Percentiles rank a stretch among this genome's conserved stretches.
phyloP scores from a whole-genome alignment of 1,284 basidiomycete genomes.

The Fomitopsis schrenkii region DNA sequence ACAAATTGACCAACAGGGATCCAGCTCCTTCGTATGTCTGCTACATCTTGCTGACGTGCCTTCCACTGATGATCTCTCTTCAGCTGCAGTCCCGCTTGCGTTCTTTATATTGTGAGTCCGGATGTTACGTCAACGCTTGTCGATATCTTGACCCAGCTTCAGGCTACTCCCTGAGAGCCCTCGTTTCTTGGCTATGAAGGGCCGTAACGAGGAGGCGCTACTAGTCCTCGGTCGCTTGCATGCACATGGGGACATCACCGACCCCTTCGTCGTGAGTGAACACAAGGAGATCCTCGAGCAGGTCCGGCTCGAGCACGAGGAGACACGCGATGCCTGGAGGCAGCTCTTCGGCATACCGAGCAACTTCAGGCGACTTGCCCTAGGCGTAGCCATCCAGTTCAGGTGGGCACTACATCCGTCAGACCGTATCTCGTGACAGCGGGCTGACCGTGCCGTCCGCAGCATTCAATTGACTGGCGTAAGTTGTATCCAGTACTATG shows the following conservation, averaged over 20 bases:
- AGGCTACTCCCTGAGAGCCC: conserved; percentile 48
- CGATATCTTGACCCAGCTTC: neutral
- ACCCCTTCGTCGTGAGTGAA: conserved; percentile 41
- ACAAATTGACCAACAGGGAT: conserved; percentile 8
- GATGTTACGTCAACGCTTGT: neutral
- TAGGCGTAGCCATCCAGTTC: conserved; percentile 33
- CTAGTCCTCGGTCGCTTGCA: conserved; percentile 46
- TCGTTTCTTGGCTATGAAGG: conserved; percentile 58
- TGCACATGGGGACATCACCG: conserved; percentile 42
- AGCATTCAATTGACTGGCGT: conserved; percentile 40
- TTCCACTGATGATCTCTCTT: conserved; percentile 2
- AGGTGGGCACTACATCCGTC: conserved; percentile 12
- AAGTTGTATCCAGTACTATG: conserved; percentile 46
- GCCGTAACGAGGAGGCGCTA: conserved; percentile 42
- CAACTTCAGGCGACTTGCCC: conserved; percentile 40
- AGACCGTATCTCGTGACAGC: neutral
- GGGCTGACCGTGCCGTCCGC: conserved; percentile 36
- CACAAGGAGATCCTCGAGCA: conserved; percentile 33
- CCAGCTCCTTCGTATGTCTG: conserved; percentile 24
- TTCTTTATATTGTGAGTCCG: conserved; percentile 42
- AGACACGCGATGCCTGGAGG: conserved; percentile 31
- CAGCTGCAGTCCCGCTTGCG: conserved; percentile 49
- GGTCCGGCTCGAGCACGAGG: conserved; percentile 32
- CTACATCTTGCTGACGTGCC: neutral
- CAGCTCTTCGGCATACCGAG: conserved; percentile 48